These are phyloP conservation scores for Xylaria sp. DNA, from an alignment of 2,329 filamentous ascomycete species.

Conservation along the genomic window DNA sequence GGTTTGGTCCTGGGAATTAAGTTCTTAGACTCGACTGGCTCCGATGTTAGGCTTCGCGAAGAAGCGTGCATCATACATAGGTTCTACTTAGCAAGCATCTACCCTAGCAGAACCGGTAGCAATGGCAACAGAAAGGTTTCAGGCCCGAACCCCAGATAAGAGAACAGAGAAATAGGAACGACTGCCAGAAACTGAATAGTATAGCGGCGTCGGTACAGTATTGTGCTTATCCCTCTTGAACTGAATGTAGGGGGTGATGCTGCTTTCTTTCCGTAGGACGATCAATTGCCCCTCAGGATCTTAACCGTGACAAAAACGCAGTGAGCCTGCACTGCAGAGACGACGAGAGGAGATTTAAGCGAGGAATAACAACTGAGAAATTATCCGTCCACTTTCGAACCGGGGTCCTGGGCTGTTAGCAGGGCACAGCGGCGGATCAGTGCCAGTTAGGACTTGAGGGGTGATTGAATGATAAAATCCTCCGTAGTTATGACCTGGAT, in stretches of 20 bases:
- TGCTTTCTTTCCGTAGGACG: background rate
- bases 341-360: conserved; percentile 2
- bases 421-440: conserved; percentile 7
- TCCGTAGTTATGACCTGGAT: background rate
- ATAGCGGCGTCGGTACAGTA: background rate
- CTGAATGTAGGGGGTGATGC: background rate
- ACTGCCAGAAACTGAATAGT: background rate
- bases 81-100: too few relatives aligned
- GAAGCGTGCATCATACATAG: background rate
- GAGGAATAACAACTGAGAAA: conserved; percentile 1
- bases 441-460: background rate
- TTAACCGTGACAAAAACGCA: background rate
- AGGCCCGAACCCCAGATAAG: background rate
- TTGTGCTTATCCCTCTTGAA: too few relatives aligned
- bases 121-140: background rate
- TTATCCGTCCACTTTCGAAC: background rate
- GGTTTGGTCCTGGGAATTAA: background rate
- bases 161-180: background rate
- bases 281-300: background rate
- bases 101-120: background rate
- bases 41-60: background rate
- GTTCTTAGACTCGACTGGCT: too few relatives aligned
- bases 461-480: conserved; percentile 7
- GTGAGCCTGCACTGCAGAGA: background rate
- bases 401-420: background rate